A percentile compares a stretch with the other conserved stretches of the same genome.
Evolutionary conservation across 495 filamentous ascomycete genomes (phyloP).

Genomic region (Aspergillus heteromorphus): DNA sequence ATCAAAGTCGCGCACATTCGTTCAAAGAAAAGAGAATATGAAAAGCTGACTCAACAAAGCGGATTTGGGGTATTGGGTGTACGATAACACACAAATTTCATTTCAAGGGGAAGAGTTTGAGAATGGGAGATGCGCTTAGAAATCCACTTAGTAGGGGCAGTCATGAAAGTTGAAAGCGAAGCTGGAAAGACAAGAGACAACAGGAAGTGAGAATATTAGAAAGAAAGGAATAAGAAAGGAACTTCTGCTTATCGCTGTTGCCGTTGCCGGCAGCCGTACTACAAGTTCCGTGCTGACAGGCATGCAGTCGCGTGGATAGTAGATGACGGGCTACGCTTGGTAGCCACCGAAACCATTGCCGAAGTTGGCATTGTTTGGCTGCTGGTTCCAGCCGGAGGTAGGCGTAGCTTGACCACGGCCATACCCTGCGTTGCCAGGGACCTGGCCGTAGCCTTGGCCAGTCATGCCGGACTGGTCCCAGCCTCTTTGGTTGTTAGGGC

Average conservation of each 20-base stretch:
- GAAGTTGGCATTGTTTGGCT: constrained; percentile 46
- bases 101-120: constrained; percentile 41
- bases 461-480: constrained; percentile 57
- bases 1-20: constrained; percentile 29
- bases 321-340: constrained; percentile 37
- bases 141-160: constrained; percentile 34
- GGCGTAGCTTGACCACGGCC: constrained; percentile 74
- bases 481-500: constrained; percentile 56
- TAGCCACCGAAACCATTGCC: constrained; percentile 51
- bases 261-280: constrained; percentile 4
- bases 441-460: constrained; percentile 53
- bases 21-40: constrained; percentile 25
- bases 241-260: constrained; percentile 12
- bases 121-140: constrained; percentile 37
- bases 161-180: constrained; percentile 20
- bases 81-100: constrained; percentile 44
- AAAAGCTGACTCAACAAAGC: constrained; percentile 36
- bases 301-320: constrained; percentile 6
- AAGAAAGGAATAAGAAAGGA: constrained; percentile 9
- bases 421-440: constrained; percentile 72
- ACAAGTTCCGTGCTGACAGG: constrained; percentile 11
- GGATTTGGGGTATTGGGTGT: constrained; percentile 47
- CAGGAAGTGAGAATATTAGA: constrained; percentile 10
- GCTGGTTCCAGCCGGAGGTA: constrained; percentile 68
- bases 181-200: constrained; percentile 7